Conservation (phyloP, 768 basidiomycete species). For the Termitomyces eurrhizus region DNA sequence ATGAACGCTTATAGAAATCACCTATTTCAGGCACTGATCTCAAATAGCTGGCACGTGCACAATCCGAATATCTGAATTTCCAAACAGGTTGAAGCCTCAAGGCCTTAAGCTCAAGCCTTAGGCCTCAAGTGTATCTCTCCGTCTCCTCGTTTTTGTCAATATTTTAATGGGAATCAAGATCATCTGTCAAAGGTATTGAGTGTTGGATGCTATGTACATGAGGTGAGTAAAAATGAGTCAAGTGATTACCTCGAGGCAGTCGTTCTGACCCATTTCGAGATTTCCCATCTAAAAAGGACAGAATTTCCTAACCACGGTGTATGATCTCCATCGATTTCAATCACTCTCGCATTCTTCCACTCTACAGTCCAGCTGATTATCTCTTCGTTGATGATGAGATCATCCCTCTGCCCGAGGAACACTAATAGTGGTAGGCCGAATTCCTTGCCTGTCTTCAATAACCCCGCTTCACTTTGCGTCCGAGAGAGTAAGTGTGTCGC, state of each 20-base stretch:
- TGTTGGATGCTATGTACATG: not conserved
- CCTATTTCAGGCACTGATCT: conserved; percentile 1
- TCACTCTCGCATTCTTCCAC: conserved; percentile 21
- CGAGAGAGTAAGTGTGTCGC: conserved; percentile 19
- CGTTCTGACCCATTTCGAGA: conserved; percentile 21
- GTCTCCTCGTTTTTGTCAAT: not conserved
- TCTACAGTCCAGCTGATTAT: conserved; percentile 19
- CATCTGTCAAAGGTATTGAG: not conserved
- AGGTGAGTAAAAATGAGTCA: not conserved
- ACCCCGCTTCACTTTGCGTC: conserved; percentile 20
- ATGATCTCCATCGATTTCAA: conserved; percentile 27
- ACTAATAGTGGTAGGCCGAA: conserved; percentile 22
- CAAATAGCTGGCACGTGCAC: not conserved
- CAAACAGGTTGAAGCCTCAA: too few species aligned
- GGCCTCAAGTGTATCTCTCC: not conserved
- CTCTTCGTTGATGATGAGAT: conserved; percentile 18
- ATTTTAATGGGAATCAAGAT: not conserved
- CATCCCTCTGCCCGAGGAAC: conserved; percentile 24
- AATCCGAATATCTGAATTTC: not conserved
- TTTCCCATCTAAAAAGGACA: conserved; percentile 18
- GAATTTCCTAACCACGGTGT: conserved; percentile 24
- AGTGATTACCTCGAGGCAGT: conserved; percentile 11
- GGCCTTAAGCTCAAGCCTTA: too few species aligned
- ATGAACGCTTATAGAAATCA: not conserved
- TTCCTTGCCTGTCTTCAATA: conserved; percentile 22